Evolutionary conservation across 805 yeast species (phyloP).

Genomic region (Henningerozyma blattae): DNA sequence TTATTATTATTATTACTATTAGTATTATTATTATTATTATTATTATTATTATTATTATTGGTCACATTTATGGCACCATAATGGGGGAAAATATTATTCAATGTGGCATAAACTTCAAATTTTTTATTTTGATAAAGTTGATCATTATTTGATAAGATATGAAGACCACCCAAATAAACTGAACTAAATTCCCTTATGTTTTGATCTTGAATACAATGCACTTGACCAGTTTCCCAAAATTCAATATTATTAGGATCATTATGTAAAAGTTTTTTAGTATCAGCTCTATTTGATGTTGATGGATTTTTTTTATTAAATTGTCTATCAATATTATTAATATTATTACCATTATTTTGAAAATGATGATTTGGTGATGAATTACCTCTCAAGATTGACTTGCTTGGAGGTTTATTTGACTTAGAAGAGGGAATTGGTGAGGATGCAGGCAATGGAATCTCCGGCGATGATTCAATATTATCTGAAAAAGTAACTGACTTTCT

Average conservation of each 20-base stretch:
- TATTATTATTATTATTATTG: constrained; percentile 2
- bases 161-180: constrained; percentile 17
- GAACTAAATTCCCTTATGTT: constrained; percentile 13
- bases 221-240: constrained; percentile 22
- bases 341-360: no score
- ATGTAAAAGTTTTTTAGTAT: no score
- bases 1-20: constrained; percentile 1
- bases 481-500: constrained; percentile 22
- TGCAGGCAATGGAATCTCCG: background rate
- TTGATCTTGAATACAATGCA: constrained; percentile 14
- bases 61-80: constrained; percentile 2
- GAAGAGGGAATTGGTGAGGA: background rate
- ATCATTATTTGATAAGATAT: constrained; percentile 5
- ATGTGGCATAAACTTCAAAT: constrained; percentile 24
- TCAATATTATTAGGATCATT: no score
- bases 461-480: constrained; percentile 17
- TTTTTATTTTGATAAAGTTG: constrained; percentile 4
- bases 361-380: no score
- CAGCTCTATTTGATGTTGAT: no score
- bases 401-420: background rate
- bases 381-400: background rate
- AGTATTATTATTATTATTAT: constrained; percentile 5
- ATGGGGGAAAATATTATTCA: constrained; percentile 18
- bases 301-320: no score
- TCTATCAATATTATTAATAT: no score